These are phyloP conservation scores for Bremia lactucae DNA, from an alignment of 352 stramenopile species.

Conservation along the genomic window DNA sequence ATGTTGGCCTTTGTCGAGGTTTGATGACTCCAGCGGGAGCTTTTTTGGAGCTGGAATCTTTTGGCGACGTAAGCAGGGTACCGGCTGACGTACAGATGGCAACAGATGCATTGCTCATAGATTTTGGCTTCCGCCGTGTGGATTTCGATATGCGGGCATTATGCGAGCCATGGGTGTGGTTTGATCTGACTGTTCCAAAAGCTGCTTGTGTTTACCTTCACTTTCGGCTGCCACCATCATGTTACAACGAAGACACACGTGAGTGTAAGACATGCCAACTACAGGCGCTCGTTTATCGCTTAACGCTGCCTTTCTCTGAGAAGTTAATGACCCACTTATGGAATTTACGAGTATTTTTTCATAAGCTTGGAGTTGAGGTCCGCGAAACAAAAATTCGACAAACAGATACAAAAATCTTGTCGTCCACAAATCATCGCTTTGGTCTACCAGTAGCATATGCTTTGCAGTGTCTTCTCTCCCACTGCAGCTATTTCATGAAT, in stretches of 20 bases:
- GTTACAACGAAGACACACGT: constrained; percentile 23
- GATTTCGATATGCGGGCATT: constrained; percentile 41
- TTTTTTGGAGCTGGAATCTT: constrained; percentile 24
- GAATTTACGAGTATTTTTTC: constrained; percentile 36
- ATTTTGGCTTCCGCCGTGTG: constrained; percentile 12
- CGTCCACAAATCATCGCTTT: constrained; percentile 4
- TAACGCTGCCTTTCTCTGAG: constrained; percentile 14
- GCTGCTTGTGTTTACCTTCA: constrained; percentile 24
- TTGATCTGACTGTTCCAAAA: constrained; percentile 23
- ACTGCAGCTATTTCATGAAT: constrained; percentile 38
- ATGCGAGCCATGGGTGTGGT: constrained; percentile 29
- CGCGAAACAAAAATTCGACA: constrained; percentile 29
- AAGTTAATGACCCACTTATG: constrained; percentile 16
- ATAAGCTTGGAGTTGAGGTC: constrained; percentile 36
- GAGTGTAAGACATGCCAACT: constrained; percentile 26
- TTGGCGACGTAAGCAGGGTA: neutral
- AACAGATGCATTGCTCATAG: constrained; percentile 10
- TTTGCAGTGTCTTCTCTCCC: constrained; percentile 37
- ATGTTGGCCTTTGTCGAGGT: constrained; percentile 19
- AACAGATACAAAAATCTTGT: constrained; percentile 1
- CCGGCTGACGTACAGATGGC: constrained; percentile 9
- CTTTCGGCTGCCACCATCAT: constrained; percentile 28
- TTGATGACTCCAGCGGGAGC: constrained; percentile 21
- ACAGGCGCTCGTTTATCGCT: constrained; percentile 27
- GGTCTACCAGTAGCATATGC: constrained; percentile 32